Base-by-base conservation (phyloP, 2,329 filamentous ascomycete genomes). In the Fusarium nematophilum region DNA sequence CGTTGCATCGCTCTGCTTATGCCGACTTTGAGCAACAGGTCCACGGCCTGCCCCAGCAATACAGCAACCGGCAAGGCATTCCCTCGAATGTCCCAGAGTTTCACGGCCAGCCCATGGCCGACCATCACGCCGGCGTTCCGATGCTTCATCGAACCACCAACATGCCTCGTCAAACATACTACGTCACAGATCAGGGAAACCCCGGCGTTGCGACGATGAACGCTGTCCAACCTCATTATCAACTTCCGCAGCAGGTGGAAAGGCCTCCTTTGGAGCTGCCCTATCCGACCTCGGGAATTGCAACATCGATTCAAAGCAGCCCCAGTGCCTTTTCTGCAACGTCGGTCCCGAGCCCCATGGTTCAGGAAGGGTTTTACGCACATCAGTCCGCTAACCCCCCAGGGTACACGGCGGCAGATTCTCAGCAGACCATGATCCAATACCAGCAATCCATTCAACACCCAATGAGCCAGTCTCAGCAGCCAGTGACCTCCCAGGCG, bases 181-280 rank as follows among this genome's bases (percentile, higher is more conserved):
- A 86, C 65, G 79, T 88, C 25, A 82, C 86, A 1, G 86, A 89
- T 52, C 83, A 86, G 61, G 81, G 79, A 69, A 87, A 87, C 65
- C 85, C 86, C 9, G 84, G 82, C 10, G 82, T 89, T 6, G 85
- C 84, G 26, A 88, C 84, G 10, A 83, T 88, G 80, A 80, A 79
- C 60, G 67, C 77, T 6, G 74, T 85, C 40, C 76, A 79, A n/a
- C 72, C 78, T 6, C 75, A 81, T 52, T 85, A 85, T 70, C 82
- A 84, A 44, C 76, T 85, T 43, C 78, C 80, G n/a, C 78, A 79
- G 29, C 78, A 80, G 39, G 74, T 78, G 21, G 81, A 83, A 51
- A 73, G 77, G 37, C 75, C 79, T 36, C 64, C 75, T 2, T 73
- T 84, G 15, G 82, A 84, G 44, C 81, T 86, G 17, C 76, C 83